phyloP scores from a whole-genome alignment of 345 rosid species.

The Eucalyptus pumila region DNA sequence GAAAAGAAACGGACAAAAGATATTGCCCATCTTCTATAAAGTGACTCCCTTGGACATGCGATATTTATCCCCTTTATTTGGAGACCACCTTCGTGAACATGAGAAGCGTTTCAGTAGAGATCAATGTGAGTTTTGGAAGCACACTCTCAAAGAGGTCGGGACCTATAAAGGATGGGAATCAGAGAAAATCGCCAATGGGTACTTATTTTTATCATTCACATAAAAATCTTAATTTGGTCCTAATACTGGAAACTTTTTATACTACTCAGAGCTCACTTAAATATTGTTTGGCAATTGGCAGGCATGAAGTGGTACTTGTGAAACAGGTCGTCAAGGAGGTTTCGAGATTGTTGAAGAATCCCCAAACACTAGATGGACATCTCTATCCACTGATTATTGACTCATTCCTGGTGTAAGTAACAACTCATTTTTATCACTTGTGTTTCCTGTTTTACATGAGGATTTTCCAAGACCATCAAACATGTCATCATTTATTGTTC shows the following conservation, averaged over 20 bases:
- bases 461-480: too few species aligned
- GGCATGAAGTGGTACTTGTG: background rate
- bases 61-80: too few species aligned
- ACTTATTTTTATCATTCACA: too few species aligned
- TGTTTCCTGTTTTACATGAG: background rate
- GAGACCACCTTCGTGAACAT: too few species aligned
- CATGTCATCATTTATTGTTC: background rate
- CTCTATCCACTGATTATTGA: background rate
- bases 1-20: too few species aligned
- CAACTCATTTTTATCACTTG: background rate
- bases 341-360: background rate
- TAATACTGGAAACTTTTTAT: too few species aligned
- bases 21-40: too few species aligned
- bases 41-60: too few species aligned
- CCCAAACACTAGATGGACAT: background rate
- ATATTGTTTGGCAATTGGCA: background rate
- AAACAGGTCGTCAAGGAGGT: background rate
- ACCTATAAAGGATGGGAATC: background rate
- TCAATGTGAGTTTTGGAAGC: background rate
- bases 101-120: too few species aligned
- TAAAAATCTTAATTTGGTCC: background rate
- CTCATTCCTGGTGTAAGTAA: background rate
- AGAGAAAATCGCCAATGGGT: background rate
- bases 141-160: background rate
- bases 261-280: too few species aligned